Evolutionary conservation across 1,284 basidiomycete species (phyloP).

Genomic region (Irpex lacteus): DNA sequence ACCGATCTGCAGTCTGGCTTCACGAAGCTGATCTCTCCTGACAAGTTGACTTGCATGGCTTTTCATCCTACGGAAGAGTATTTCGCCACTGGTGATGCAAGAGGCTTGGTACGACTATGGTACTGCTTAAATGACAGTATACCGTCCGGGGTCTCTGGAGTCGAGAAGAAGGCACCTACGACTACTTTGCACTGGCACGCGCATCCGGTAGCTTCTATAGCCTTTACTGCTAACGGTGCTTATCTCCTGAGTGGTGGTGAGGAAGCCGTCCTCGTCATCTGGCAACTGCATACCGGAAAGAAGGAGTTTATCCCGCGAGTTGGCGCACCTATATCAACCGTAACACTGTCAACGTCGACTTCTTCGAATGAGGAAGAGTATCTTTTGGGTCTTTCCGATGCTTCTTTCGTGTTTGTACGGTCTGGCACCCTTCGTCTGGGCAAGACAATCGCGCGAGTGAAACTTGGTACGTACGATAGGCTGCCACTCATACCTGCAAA

Average conservation of each 20-base stretch:
- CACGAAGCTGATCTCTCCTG: conserved; percentile 82
- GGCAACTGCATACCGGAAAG: conserved; percentile 86
- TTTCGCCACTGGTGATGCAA: conserved; percentile 91
- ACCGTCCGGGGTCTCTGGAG: conserved; percentile 47
- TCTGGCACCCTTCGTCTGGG: conserved; percentile 70
- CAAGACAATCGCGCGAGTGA: conserved; percentile 78
- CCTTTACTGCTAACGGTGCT: conserved; percentile 89
- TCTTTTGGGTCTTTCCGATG: conserved; percentile 81
- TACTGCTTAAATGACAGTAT: conserved; percentile 77
- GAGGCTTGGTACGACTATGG: conserved; percentile 88
- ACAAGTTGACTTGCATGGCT: conserved; percentile 81
- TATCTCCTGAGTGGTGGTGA: conserved; percentile 95
- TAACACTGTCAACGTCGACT: conserved; percentile 51
- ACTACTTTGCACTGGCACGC: conserved; percentile 96
- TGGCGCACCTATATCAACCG: conserved; percentile 80
- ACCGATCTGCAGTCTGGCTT: conserved; percentile 64
- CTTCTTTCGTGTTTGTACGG: conserved; percentile 78
- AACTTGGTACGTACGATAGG: conserved; percentile 56
- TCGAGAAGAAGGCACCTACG: conserved; percentile 78
- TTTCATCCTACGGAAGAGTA: conserved; percentile 91
- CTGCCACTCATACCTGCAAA: conserved; percentile 1
- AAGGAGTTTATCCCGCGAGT: conserved; percentile 92
- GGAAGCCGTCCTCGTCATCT: conserved; percentile 93
- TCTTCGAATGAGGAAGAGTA: conserved; percentile 76
- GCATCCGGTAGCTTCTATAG: conserved; percentile 87